Evolutionary conservation across 2,329 filamentous ascomycete species (phyloP), one percentile per base, ranked within the genome.

Genomic region (Arthrocladium fulminans): DNA sequence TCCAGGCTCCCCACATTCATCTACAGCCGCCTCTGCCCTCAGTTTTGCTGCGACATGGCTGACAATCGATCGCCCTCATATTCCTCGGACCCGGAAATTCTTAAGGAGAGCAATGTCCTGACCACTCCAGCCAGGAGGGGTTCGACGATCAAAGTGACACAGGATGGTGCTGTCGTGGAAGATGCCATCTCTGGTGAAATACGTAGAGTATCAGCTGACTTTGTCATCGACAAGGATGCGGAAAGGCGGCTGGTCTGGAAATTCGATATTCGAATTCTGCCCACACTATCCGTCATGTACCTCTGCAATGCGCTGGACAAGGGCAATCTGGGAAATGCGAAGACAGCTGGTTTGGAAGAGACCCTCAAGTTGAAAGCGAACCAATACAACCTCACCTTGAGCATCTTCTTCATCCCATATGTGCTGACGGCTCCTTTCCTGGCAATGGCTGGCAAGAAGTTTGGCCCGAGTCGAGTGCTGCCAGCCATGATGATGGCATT

Each of bases 361-460:
- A 61, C 64, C 58, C 66, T 86, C 17, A 62, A 76, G 25, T 81
- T 88, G 65, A 72, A 72, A 37, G 63, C 66, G 1, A 73, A 79
- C 53, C 74, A 86, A 60, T 86, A 87, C 67, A 86, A 86, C 60
- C 73, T 80, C 23, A 74, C 86, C 41, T 65, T 87, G 29, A 75
- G 73, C 45, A 80, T 88, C 54, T 88, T 88, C 70, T 88, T 84
- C 64, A 72, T 88, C 5, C 84, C 84, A 0, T 87, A 84, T 61
- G 83, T 86, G 29, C 60, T 88, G 2, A 83, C 80, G 47, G 83
- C 81, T 1, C 81, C 81, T 0, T 77, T 80, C 1, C 64, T 86
- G 32, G 73, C 70, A 10, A 81, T 87, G 67, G 60, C 84, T 3
- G 83, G 82, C 47, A 87, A 85, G 67, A 80, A 76, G 51, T 83